phyloP scores from a whole-genome alignment of 2,329 filamentous ascomycete genomes.

The Curvularia verruculosa region DNA sequence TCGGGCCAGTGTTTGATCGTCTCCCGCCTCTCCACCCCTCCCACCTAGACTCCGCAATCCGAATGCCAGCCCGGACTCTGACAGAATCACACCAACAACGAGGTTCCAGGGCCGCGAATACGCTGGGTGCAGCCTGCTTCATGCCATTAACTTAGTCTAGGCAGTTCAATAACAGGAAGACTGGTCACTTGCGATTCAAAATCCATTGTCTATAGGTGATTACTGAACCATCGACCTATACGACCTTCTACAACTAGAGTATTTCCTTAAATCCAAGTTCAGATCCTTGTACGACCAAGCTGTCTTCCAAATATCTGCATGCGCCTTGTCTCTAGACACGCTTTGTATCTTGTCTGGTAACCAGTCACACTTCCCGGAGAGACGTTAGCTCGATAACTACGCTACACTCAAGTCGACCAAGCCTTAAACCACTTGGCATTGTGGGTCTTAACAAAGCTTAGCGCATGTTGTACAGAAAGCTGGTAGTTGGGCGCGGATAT shows the following conservation, averaged over 20 bases:
- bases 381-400: not conserved
- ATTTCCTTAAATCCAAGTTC: not conserved
- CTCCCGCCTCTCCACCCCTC: conserved; percentile 9
- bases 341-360: not conserved
- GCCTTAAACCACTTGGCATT: not conserved
- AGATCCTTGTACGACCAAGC: not conserved
- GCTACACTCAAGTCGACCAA: not conserved
- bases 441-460: not conserved
- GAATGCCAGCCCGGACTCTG: not conserved
- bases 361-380: not conserved
- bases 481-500: not conserved
- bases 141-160: not conserved
- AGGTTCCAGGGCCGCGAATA: not conserved
- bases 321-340: not conserved
- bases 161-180: not conserved
- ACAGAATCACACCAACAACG: not conserved
- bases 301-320: not conserved
- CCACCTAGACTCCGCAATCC: not conserved
- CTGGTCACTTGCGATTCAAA: not conserved
- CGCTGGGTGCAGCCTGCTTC: not conserved
- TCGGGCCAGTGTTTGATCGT: conserved; percentile 2
- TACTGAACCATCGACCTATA: not conserved
- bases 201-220: not conserved
- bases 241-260: not conserved
- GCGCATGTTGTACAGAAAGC: not conserved